These are phyloP conservation scores for Cladochytrium replicatum DNA, from an alignment of 192 early-diverging fungal genomes.

Conservation along the genomic window DNA sequence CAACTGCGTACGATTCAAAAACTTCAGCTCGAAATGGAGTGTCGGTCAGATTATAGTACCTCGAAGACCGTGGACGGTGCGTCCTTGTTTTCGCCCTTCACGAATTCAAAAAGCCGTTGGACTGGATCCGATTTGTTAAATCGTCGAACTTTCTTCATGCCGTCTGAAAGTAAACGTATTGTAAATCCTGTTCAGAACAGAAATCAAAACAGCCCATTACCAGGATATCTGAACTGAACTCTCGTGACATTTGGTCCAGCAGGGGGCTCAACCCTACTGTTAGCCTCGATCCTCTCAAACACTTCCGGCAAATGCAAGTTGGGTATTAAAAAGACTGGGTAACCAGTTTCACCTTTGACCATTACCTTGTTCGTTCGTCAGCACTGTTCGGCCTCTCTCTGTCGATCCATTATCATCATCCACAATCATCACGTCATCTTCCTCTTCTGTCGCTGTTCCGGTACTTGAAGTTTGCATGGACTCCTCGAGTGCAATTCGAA, in stretches of 20 bases:
- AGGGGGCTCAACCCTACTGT: slow-evolving; percentile 16
- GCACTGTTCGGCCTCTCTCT: not conserved
- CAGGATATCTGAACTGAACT: slow-evolving; percentile 72
- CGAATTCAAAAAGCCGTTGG: slow-evolving; percentile 66
- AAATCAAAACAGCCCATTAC: slow-evolving; percentile 9
- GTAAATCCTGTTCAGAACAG: not conserved
- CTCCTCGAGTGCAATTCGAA: slow-evolving; percentile 71
- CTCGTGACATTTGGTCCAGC: slow-evolving; percentile 54
- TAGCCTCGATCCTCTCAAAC: slow-evolving; percentile 15
- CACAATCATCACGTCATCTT: slow-evolving; percentile 18
- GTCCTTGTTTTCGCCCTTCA: slow-evolving; percentile 64
- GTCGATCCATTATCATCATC: slow-evolving; percentile 20
- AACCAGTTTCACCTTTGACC: slow-evolving; percentile 5
- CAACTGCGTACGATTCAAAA: slow-evolving; percentile 17
- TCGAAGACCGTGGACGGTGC: slow-evolving; percentile 57
- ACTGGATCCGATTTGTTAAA: slow-evolving; percentile 70
- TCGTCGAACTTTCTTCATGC: slow-evolving; percentile 61
- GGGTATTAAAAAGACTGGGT: slow-evolving; percentile 7
- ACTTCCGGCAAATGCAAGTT: slow-evolving; percentile 5
- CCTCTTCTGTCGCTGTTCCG: slow-evolving; percentile 14
- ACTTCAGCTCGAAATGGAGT: not conserved
- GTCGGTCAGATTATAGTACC: slow-evolving; percentile 26
- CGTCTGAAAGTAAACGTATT: slow-evolving; percentile 35
- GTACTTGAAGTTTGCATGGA: slow-evolving; percentile 39
- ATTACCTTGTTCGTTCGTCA: slow-evolving; percentile 3